Evolutionary conservation across 176 grass and related monocot species (phyloP).

Genomic region (Avena sativa): DNA sequence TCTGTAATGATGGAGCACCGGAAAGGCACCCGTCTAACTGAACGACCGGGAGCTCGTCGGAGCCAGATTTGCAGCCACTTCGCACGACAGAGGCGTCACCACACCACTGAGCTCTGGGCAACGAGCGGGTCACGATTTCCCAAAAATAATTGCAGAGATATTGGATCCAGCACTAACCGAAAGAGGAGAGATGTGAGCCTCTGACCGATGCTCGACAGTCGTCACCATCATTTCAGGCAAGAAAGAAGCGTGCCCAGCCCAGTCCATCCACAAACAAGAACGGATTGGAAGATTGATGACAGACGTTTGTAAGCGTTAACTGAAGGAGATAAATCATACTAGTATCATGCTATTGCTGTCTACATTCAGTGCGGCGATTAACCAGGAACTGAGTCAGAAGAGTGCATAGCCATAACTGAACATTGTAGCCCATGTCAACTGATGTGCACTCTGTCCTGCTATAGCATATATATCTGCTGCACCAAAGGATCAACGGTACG

Average conservation of each 20-base stretch:
- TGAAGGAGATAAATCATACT: too few species aligned
- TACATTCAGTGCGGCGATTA: too few species aligned
- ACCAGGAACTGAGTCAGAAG: too few species aligned
- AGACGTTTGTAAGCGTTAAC: neutral
- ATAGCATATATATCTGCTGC: neutral
- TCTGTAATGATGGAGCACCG: constrained; percentile 31
- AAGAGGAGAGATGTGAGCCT: constrained; percentile 11
- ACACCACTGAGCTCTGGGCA: neutral
- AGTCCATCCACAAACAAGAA: neutral
- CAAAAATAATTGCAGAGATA: constrained; percentile 23
- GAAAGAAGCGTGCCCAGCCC: neutral
- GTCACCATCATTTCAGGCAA: constrained; percentile 22
- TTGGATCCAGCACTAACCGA: constrained; percentile 43
- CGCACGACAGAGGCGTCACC: neutral
- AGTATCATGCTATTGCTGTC: too few species aligned
- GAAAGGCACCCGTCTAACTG: constrained; percentile 38
- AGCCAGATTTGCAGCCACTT: neutral
- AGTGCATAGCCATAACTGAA: too few species aligned
- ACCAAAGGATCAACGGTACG: neutral
- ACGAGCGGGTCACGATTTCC: constrained; percentile 18
- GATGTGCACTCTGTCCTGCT: neutral
- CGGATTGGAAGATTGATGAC: constrained; percentile 25
- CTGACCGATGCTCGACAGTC: constrained; percentile 3
- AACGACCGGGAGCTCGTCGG: constrained; percentile 11
- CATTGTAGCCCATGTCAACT: too few species aligned